Evolutionary conservation across 495 filamentous ascomycete species (phyloP), one percentile per base, ranked within the genome.

Genomic region (Xylaria acuta): DNA sequence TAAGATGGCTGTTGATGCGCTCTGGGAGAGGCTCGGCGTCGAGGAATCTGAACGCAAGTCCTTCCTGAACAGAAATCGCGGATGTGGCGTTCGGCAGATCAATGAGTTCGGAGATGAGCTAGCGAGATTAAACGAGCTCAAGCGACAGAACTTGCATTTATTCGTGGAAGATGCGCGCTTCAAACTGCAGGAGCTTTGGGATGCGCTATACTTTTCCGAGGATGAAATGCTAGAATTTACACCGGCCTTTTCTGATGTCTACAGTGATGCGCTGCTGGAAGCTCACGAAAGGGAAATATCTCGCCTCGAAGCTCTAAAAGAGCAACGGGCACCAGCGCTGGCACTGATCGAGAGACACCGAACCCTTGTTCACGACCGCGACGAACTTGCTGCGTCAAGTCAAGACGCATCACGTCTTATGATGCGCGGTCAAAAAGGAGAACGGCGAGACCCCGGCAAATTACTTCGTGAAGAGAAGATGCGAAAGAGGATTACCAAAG

Each of bases 141-240:
- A 98, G 86, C 85, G 91, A 78, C 93, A 98, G 78, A 98, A 98
- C 74, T 84, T 99, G 64, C 94, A 97, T 80, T 81, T 97, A 1
- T 98, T 98, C 75, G 93, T 99, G 30, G 95, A 98, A 76, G 95
- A 98, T 83, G 92, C 95, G 22, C 89, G 97, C 51, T 92, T 86
- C 83, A 92, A 92, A 71, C 87, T 99, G 14, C 94, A 97, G 77
- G 95, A 96, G 75, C 88, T 99, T 2, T 99, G 96, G 96, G 95
- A 98, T 78, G 85, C 88, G 9, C 84, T 99, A 5, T 98, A 94
- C 81, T 94, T 94, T 78, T 97, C 94, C 1, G 96, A 99, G 80
- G 95, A 98, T 76, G 96, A 99, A 80, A 98, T 97, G 93, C 86
- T 97, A 67, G 94, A 98, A 71, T 99, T 98, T 73, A 94, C 94